A percentile compares a stretch with the other conserved stretches of the same genome.
Evolutionary conservation across 2,329 filamentous ascomycete genomes (phyloP).

Genomic region (Diaporthe sp.): DNA sequence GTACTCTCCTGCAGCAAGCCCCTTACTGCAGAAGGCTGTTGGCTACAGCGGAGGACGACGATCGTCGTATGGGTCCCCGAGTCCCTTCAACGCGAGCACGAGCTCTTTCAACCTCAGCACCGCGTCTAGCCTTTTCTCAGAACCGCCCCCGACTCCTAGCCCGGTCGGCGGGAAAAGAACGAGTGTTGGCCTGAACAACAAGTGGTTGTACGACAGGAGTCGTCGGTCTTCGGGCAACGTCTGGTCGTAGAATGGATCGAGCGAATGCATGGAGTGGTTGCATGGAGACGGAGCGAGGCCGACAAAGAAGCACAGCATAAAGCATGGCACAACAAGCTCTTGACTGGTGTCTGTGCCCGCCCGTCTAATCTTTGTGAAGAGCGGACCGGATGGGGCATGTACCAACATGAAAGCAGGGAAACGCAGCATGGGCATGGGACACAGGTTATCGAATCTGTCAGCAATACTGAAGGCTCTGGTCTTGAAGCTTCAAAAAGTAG

Average conservation of each 20-base stretch:
- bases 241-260: conserved; percentile 45
- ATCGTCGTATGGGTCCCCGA: conserved; percentile 70
- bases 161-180: conserved; percentile 75
- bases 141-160: conserved; percentile 76
- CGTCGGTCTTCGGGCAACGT: conserved; percentile 64
- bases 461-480: neutral
- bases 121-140: conserved; percentile 62
- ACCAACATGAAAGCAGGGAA: neutral
- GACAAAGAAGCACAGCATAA: conserved; percentile 20
- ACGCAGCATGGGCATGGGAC: neutral
- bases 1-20: conserved; percentile 59
- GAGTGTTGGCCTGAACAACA: conserved; percentile 86
- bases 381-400: neutral
- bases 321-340: neutral
- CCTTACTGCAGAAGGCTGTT: conserved; percentile 77
- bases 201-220: conserved; percentile 93
- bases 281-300: no score
- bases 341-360: neutral
- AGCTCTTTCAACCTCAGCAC: conserved; percentile 63
- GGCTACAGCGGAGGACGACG: conserved; percentile 67
- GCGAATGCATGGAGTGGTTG: neutral
- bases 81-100: conserved; percentile 63
- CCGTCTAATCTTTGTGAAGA: neutral
- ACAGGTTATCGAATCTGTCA: neutral
- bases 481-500: neutral